Conservation (phyloP, 1,284 basidiomycete genomes). For the Rugosomyces carneus region DNA sequence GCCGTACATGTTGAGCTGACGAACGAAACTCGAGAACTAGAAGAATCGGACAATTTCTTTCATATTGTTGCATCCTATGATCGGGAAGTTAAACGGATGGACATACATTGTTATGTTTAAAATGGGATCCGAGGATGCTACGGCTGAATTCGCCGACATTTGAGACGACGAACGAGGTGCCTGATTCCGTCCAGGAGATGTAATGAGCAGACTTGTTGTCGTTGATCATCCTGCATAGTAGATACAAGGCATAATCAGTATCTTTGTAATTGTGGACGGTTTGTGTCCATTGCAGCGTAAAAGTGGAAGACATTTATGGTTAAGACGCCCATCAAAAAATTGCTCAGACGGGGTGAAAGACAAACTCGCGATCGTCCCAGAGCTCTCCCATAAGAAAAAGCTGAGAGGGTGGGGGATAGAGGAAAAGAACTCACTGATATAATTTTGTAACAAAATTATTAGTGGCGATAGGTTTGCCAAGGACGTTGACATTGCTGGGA, state of each 20-base stretch:
- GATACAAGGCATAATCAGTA: not conserved
- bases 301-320: not conserved
- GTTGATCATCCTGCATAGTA: constrained; percentile 62
- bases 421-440: constrained; percentile 57
- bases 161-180: constrained; percentile 75
- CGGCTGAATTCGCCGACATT: constrained; percentile 80
- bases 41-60: not conserved
- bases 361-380: not conserved
- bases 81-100: constrained; percentile 4
- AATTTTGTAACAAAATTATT: constrained; percentile 83
- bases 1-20: constrained; percentile 88
- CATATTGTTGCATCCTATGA: not conserved
- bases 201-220: constrained; percentile 72
- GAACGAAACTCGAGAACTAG: constrained; percentile 84
- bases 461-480: constrained; percentile 62
- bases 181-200: constrained; percentile 73
- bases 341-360: not conserved
- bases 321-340: not conserved
- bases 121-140: constrained; percentile 73
- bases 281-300: not conserved
- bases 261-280: not conserved
- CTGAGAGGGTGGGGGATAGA: not conserved
- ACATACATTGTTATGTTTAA: constrained; percentile 78
- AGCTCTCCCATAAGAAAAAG: not conserved
- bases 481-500: constrained; percentile 41